A percentile compares a stretch with the other conserved stretches of the same genome.
These are phyloP conservation scores for Chlamydomonas sp. DNA, from an alignment of 139 green algal species.

Conservation along the genomic window DNA sequence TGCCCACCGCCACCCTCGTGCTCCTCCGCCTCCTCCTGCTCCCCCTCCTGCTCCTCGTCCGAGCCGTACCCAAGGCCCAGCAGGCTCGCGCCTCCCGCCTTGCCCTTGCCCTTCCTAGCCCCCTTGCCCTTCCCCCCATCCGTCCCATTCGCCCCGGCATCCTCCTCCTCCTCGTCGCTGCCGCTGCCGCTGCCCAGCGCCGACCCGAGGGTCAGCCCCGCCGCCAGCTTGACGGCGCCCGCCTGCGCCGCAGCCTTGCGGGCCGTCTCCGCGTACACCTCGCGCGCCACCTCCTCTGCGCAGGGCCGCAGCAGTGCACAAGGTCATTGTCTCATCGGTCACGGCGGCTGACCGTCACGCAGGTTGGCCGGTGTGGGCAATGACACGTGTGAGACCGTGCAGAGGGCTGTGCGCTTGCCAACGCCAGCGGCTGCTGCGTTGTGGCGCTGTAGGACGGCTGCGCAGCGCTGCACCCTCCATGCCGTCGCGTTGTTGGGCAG, in stretches of 20 bases:
- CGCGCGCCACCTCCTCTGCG: constrained; percentile 58
- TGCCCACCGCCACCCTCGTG: not conserved
- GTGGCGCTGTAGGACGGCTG: too few relatives aligned
- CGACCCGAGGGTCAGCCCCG: not conserved
- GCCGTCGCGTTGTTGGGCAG: too few relatives aligned
- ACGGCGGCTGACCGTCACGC: not conserved
- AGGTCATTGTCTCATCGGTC: not conserved
- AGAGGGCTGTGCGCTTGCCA: too few relatives aligned
- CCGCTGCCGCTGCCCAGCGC: constrained; percentile 23
- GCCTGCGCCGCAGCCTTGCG: not conserved
- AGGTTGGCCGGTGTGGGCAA: not conserved
- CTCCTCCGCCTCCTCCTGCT: not conserved
- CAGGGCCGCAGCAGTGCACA: not conserved
- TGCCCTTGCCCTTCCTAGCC: too few relatives aligned
- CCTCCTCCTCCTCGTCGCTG: constrained; percentile 1
- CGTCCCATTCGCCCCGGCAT: constrained; percentile 15
- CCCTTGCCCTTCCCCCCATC: constrained; percentile 15
- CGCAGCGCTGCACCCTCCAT: too few relatives aligned
- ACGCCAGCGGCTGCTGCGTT: too few relatives aligned
- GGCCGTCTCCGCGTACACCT: constrained; percentile 45
- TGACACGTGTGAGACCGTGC: too few relatives aligned
- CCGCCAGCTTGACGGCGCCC: constrained; percentile 43
- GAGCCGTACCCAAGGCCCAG: constrained; percentile 55
- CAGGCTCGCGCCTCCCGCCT: not conserved
- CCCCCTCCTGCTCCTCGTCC: constrained; percentile 44